A percentile compares a stretch with the other conserved stretches of the same genome.
Evolutionary conservation across 306 rosid genomes (phyloP).

Genomic region (Hippophae rhamnoides): DNA sequence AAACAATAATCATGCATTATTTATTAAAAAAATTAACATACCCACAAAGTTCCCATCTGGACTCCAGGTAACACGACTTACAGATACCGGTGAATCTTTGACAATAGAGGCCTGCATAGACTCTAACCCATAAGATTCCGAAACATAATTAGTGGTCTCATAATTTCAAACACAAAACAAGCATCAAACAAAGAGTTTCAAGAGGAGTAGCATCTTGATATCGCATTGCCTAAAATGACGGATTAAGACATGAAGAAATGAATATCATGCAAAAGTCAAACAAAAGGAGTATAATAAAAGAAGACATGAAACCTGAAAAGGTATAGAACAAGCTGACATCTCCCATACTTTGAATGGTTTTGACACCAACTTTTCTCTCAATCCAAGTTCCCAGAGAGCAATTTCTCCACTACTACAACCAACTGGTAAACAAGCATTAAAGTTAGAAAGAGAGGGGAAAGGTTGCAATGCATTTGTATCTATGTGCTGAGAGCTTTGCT

Average conservation of each 20-base stretch:
- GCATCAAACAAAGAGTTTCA: background rate
- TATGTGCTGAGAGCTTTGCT: background rate
- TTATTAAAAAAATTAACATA: conserved; percentile 30
- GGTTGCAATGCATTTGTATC: background rate
- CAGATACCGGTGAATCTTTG: conserved; percentile 54
- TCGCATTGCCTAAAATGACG: conserved; percentile 2
- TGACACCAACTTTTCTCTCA: conserved; percentile 58
- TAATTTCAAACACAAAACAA: conserved; percentile 7
- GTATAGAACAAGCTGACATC: conserved; percentile 32
- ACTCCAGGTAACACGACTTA: conserved; percentile 81
- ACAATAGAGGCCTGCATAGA: conserved; percentile 47
- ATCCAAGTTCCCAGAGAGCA: conserved; percentile 66
- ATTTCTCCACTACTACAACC: conserved; percentile 72
- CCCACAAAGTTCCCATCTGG: conserved; percentile 81
- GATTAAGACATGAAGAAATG: conserved; percentile 12
- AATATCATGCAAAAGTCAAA: conserved; percentile 6
- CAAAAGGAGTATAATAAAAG: conserved; percentile 9
- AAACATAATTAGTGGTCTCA: conserved; percentile 4
- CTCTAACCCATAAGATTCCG: conserved; percentile 27
- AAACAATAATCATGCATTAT: conserved; percentile 7
- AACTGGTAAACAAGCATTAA: conserved; percentile 37
- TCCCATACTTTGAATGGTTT: conserved; percentile 82
- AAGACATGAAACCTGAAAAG: conserved; percentile 52
- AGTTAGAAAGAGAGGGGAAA: background rate
- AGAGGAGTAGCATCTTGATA: background rate